Percentiles rank a stretch among this genome's conserved stretches.
phyloP scores from a whole-genome alignment of 2,329 filamentous ascomycete genomes.

The Pseudogymnoascus sp. region DNA sequence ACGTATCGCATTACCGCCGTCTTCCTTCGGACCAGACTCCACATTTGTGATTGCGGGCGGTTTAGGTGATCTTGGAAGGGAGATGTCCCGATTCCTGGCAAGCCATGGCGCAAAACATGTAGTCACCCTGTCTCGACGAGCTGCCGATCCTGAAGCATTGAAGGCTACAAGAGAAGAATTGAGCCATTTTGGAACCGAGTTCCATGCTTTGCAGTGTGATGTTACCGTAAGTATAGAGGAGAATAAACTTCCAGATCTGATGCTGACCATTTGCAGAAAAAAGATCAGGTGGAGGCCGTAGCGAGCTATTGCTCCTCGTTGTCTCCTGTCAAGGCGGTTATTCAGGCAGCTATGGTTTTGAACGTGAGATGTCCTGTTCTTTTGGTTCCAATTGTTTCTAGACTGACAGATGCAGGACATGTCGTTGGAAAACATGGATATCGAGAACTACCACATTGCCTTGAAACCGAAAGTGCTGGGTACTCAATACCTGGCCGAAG shows the following conservation, averaged over 20 bases:
- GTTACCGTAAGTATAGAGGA: background rate
- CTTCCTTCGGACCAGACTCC: constrained; percentile 17
- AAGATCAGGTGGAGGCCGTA: background rate
- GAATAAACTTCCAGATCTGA: background rate
- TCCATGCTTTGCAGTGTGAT: constrained; percentile 13
- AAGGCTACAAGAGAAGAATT: constrained; percentile 10
- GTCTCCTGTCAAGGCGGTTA: constrained; percentile 13
- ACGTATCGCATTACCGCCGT: background rate
- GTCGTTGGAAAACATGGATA: background rate
- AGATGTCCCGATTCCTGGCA: constrained; percentile 21
- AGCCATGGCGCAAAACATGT: constrained; percentile 23
- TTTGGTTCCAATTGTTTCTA: background rate
- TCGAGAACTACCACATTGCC: constrained; percentile 11
- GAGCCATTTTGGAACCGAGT: constrained; percentile 9
- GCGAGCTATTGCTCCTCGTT: background rate
- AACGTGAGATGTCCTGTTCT: background rate
- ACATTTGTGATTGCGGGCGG: constrained; percentile 22
- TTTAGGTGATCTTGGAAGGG: constrained; percentile 21
- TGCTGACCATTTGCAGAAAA: background rate
- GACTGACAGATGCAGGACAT: background rate
- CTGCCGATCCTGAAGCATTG: constrained; percentile 10
- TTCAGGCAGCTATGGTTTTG: constrained; percentile 28
- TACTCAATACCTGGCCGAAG: constrained; percentile 12
- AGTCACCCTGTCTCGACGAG: constrained; percentile 24
- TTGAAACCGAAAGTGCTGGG: constrained; percentile 14